Percentiles rank a stretch among this genome's conserved stretches.
Evolutionary conservation across 192 early-diverging fungal species (phyloP).

Genomic region (Coemansia sp.): DNA sequence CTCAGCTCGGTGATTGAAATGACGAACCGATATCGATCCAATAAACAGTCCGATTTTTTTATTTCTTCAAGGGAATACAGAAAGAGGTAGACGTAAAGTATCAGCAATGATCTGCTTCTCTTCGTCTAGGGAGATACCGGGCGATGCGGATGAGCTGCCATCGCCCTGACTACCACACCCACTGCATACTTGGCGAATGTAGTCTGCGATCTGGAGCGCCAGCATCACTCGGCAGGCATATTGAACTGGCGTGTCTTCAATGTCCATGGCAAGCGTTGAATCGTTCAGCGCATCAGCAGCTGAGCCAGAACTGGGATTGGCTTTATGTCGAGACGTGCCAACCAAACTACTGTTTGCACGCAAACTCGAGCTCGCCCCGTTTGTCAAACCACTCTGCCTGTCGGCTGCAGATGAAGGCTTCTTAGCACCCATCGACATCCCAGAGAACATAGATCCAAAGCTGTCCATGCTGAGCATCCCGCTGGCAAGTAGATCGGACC

Average conservation of each 20-base stretch:
- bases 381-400: neutral
- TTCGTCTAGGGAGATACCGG: constrained; percentile 17
- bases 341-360: neutral
- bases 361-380: neutral
- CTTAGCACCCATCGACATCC: neutral
- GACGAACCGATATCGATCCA: neutral
- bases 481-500: constrained; percentile 25
- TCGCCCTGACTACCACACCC: neutral
- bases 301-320: neutral
- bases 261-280: constrained; percentile 35
- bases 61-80: constrained; percentile 15
- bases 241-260: constrained; percentile 56
- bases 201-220: constrained; percentile 54
- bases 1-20: constrained; percentile 5
- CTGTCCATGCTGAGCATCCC: constrained; percentile 39
- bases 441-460: constrained; percentile 35
- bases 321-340: neutral
- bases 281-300: constrained; percentile 3
- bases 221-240: constrained; percentile 51
- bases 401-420: neutral
- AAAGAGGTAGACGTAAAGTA: constrained; percentile 32
- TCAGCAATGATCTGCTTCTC: constrained; percentile 38
- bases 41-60: neutral
- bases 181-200: constrained; percentile 14
- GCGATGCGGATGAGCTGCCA: neutral